Evolutionary conservation across 352 stramenopile genomes (phyloP).

Genomic region (Pythium insidiosum): DNA sequence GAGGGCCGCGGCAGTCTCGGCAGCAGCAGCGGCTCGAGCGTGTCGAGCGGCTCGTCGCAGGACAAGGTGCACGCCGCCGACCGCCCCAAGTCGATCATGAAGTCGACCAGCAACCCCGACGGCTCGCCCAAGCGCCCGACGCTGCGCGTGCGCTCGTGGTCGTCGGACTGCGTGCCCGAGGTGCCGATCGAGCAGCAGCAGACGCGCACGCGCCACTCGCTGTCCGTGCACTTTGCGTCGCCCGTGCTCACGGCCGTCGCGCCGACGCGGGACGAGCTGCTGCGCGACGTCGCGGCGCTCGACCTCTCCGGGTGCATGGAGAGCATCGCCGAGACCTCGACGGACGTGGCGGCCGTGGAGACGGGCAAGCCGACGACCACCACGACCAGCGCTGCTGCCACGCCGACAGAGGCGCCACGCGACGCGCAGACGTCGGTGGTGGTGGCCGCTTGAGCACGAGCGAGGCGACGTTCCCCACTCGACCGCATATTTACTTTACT

Average conservation of each 20-base stretch:
- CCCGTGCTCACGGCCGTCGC: constrained; percentile 6
- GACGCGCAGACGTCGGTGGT: too few species aligned
- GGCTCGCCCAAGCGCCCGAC: background rate
- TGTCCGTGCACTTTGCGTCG: constrained; percentile 15
- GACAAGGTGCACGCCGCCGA: constrained; percentile 3
- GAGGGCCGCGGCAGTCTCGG: background rate
- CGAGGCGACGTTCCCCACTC: too few species aligned
- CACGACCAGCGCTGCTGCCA: too few species aligned
- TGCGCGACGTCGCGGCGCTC: constrained; percentile 5
- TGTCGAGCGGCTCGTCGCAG: constrained; percentile 6
- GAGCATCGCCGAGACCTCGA: constrained; percentile 5
- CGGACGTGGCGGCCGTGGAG: background rate
- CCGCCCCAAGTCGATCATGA: too few species aligned
- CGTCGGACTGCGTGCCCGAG: constrained; percentile 8
- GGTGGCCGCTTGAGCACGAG: too few species aligned
- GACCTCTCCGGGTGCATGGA: constrained; percentile 5
- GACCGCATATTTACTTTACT: too few species aligned
- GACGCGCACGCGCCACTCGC: constrained; percentile 10
- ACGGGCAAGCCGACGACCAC: too few species aligned
- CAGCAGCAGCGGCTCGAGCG: constrained; percentile 4
- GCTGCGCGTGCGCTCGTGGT: constrained; percentile 10
- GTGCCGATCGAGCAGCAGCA: constrained; percentile 1
- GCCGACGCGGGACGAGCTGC: background rate
- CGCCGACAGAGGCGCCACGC: too few species aligned
- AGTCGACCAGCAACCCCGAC: constrained; percentile 3